A percentile compares a stretch with the other conserved stretches of the same genome.
Conservation (phyloP, 257 asterid species). For the Rhazya stricta region DNA sequence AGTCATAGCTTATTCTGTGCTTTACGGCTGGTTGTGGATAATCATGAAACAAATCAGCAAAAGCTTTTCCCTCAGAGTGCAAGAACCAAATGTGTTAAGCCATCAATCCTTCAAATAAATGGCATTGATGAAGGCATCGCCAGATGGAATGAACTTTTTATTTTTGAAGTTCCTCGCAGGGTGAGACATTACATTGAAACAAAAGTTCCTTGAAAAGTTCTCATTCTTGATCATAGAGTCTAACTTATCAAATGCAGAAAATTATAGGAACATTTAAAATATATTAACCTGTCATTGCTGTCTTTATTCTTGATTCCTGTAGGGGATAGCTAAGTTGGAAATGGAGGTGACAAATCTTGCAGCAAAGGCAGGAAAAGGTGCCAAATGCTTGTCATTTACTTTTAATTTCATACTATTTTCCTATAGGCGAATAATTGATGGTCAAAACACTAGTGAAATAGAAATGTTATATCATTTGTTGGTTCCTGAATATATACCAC, state of each 20-base stretch:
- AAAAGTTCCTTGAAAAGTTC: background rate
- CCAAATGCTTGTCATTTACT: slow-evolving; percentile 14
- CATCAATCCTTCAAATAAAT: slow-evolving; percentile 38
- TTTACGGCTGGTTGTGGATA: slow-evolving; percentile 87
- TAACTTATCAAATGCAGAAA: background rate
- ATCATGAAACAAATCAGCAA: slow-evolving; percentile 80
- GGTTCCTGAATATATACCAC: background rate
- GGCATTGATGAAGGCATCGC: slow-evolving; percentile 71
- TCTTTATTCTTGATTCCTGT: slow-evolving; percentile 18
- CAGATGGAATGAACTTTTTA: slow-evolving; percentile 90
- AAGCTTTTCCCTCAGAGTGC: slow-evolving; percentile 99
- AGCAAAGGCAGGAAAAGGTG: slow-evolving; percentile 99
- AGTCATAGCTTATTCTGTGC: slow-evolving; percentile 89
- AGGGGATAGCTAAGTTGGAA: slow-evolving; percentile 94
- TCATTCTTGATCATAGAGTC: background rate
- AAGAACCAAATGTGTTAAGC: slow-evolving; percentile 94
- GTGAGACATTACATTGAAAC: slow-evolving; percentile 29
- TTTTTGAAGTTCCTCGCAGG: slow-evolving; percentile 96
- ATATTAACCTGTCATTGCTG: background rate
- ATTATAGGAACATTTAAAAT: background rate
- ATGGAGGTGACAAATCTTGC: slow-evolving; percentile 99
- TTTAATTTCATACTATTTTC: background rate
- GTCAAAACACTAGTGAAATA: background rate
- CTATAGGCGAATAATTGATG: background rate
- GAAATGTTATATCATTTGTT: background rate